Percentiles rank a stretch among this genome's conserved stretches.
These are phyloP conservation scores for Termitomyces sp. DNA, from an alignment of 768 basidiomycete species.

Conservation along the genomic window DNA sequence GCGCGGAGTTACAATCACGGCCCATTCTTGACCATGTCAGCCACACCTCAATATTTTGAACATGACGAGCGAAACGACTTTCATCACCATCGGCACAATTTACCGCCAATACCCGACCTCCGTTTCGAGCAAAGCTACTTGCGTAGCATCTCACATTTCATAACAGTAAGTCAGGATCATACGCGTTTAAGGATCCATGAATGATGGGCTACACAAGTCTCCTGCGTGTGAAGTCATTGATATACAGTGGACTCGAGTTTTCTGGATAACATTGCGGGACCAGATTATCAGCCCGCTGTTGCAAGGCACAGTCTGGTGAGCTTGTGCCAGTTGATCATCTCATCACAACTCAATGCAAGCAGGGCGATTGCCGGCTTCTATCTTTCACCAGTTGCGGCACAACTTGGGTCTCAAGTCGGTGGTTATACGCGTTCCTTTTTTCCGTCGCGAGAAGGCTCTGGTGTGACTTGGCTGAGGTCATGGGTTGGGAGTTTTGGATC, in stretches of 20 bases:
- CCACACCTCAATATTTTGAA: slow-evolving; percentile 14
- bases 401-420: slow-evolving; percentile 30
- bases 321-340: neutral
- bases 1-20: neutral
- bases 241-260: slow-evolving; percentile 52
- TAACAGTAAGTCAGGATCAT: slow-evolving; percentile 30
- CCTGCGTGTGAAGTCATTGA: slow-evolving; percentile 29
- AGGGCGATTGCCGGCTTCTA: slow-evolving; percentile 45
- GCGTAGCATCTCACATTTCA: slow-evolving; percentile 49
- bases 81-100: slow-evolving; percentile 26
- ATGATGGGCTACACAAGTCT: neutral
- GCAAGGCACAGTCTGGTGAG: slow-evolving; percentile 67
- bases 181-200: slow-evolving; percentile 5
- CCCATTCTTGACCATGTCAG: slow-evolving; percentile 7
- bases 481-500: slow-evolving; percentile 28
- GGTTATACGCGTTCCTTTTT: slow-evolving; percentile 21
- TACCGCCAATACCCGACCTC: slow-evolving; percentile 66
- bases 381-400: slow-evolving; percentile 33
- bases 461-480: slow-evolving; percentile 36
- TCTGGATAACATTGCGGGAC: slow-evolving; percentile 63
- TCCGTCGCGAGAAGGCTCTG: slow-evolving; percentile 33
- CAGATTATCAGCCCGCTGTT: slow-evolving; percentile 64
- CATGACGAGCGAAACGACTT: slow-evolving; percentile 4
- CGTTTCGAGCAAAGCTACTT: slow-evolving; percentile 74
- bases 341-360: neutral